Evolutionary conservation across 192 early-diverging fungal genomes (phyloP), one percentile per base, ranked within the genome.

Genomic region (Umbelopsis sp.): DNA sequence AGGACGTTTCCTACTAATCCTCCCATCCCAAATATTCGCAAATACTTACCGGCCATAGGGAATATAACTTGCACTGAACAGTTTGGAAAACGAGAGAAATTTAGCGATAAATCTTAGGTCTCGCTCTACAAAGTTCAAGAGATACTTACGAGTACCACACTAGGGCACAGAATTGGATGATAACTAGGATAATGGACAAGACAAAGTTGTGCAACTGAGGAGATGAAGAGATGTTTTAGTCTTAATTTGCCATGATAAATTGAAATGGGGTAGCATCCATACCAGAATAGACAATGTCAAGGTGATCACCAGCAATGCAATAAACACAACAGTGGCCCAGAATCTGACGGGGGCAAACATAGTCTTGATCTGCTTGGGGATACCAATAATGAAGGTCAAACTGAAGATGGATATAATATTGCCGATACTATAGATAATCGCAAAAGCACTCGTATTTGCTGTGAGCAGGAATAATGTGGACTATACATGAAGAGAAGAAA

Each of bases 371-470:
- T 98, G 97, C 73, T 90, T 87, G 65, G 77, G 82, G 72, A 94
- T 93, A 43, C 95, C 95, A 34, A 96, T 86, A 47, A 98, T 79
- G 81, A 98, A 98, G 24, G 93, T 91, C 65, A 93, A 96, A 50
- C 93, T 87, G 66, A 93, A 62, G 67, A 98, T 72, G 32, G 95
- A 93, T 22, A 97, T 68, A 22, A 97, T 71, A 77, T 98, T 98
- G 53, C 97, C 97, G 17, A 95, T 71, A 50, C 93, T 93, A 77
- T 97, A 98, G 50, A 96, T 83, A 44, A 95, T 83, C 24, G 97
- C 97, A 87, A 97, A 98, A 8, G 84, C 88, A 10, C 86, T 74
- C 52, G 94, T 70, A 43, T 87, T 79, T 8, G 84, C 89, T 25
- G 87, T 74, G 0, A 78, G 51, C 34, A 95, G 75, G 25, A 82